These are phyloP conservation scores for Volvox africanus DNA, from an alignment of 139 green algal species.

Conservation along the genomic window DNA sequence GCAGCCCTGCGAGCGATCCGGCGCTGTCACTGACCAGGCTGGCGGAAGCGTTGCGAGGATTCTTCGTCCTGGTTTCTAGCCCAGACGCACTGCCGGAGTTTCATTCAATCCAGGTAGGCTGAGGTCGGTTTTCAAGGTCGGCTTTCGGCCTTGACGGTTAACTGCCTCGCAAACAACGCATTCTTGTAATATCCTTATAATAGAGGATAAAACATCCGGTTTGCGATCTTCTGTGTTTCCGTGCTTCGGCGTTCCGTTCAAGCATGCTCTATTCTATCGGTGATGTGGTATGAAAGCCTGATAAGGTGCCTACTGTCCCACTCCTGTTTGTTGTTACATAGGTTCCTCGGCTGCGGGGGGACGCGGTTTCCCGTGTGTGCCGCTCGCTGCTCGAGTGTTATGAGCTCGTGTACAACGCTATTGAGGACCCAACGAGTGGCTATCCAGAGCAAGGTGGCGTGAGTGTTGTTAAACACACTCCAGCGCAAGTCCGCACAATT, in stretches of 20 bases:
- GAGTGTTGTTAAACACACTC: constrained; percentile 74
- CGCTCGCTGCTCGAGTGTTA: constrained; percentile 74
- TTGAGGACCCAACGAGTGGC: constrained; percentile 72
- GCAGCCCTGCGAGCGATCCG: constrained; percentile 65
- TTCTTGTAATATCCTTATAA: too few species aligned
- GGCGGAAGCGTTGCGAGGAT: constrained; percentile 71
- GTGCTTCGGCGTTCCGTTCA: not conserved
- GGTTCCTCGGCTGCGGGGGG: constrained; percentile 68
- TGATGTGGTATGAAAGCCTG: too few species aligned
- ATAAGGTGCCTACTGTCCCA: not conserved
- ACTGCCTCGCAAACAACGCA: too few species aligned
- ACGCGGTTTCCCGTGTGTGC: constrained; percentile 66
- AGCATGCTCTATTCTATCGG: too few species aligned
- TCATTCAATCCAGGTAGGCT: constrained; percentile 73
- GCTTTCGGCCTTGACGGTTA: too few species aligned
- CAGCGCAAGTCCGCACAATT: constrained; percentile 84
- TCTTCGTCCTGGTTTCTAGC: constrained; percentile 80
- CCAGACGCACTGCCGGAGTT: constrained; percentile 86
- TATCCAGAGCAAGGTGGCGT: constrained; percentile 67
- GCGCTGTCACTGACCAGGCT: constrained; percentile 68
- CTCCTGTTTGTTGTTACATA: constrained; percentile 38
- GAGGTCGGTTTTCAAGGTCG: not conserved
- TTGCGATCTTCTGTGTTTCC: not conserved
- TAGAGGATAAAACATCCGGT: too few species aligned
- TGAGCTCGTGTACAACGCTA: constrained; percentile 66